Base-by-base conservation (phyloP, 257 asterid species). In the Haberlea rhodopensis region DNA sequence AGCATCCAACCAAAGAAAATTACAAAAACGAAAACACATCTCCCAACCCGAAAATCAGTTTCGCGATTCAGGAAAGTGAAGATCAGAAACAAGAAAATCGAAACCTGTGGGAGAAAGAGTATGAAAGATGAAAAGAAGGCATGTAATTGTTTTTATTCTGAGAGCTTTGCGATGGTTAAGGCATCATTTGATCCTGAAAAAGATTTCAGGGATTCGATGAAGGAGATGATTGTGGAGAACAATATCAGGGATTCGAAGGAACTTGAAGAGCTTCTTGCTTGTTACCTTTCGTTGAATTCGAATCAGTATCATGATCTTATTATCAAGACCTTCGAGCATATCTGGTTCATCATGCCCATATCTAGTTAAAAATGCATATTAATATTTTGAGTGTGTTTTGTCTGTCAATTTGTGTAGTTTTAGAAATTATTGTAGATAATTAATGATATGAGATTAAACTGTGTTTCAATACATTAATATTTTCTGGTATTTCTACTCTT, bases 211-310 rank as follows among this genome's bases (percentile, higher is more conserved):
- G 98, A 91, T 0, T 91, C 98, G 0, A 91, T 91, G 98, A 66
- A 82, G 84, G 98, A 89, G 69, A 91, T 91, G 98, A 80, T 91
- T 1, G 82, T 81, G 55, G 96, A 91, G 76, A 91, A 91, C 48
- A 84, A 87, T 45, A 89, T 89, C 4, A 75, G 71, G 67, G 78
- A 75, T 16, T 81, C 96, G 0, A 87, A 79, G 74, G 96, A 89
- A 6, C 68, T 91, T 63, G 96, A 89, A 71, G 85, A 91, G 1
- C 91, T 91, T 67, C 95, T 91, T 62, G 95, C 96, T 60, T 89
- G 96, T 52, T 91, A 87, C 59, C 95, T 91, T 25, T 83, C 98
- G 0, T 67, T 91, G 49, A 91, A 91, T 68, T 79, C 90, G 2
- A 76, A 80, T 75, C 91, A 81, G 62, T 91, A 89, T 75, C 98